These are phyloP conservation scores for Thielaviopsis musarum DNA, from an alignment of 2,329 filamentous ascomycete species.

Conservation along the genomic window DNA sequence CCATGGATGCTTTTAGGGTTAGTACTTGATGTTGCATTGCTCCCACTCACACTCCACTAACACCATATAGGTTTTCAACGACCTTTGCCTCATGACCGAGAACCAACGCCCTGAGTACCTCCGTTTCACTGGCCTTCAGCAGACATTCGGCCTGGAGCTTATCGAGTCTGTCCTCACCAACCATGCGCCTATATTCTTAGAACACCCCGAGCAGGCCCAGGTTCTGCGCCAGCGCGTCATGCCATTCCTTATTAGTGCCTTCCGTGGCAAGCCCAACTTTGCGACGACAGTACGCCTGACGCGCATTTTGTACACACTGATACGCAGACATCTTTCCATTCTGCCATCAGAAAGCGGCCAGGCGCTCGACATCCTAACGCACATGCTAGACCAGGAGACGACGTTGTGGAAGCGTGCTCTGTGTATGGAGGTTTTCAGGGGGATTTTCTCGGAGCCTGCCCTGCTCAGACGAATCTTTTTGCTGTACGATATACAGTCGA, in stretches of 20 bases:
- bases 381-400: constrained; percentile 75
- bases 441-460: constrained; percentile 65
- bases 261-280: constrained; percentile 67
- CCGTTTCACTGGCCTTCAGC: constrained; percentile 57
- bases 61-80: constrained; percentile 53
- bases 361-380: constrained; percentile 63
- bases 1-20: constrained; percentile 70
- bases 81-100: constrained; percentile 76
- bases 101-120: constrained; percentile 71
- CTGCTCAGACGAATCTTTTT: constrained; percentile 66
- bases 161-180: constrained; percentile 83
- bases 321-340: constrained; percentile 61
- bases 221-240: constrained; percentile 63
- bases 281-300: constrained; percentile 67
- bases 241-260: constrained; percentile 61
- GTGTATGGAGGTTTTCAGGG: constrained; percentile 80
- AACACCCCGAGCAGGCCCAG: constrained; percentile 65
- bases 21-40: constrained; percentile 11
- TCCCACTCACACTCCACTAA: background rate
- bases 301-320: constrained; percentile 65
- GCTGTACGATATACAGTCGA: constrained; percentile 58
- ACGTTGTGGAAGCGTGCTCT: constrained; percentile 73
- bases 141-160: constrained; percentile 75
- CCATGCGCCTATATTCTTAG: constrained; percentile 62
- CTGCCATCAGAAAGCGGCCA: constrained; percentile 68